Conservation (phyloP, 768 basidiomycete species). For the Termitomyces sp. region DNA sequence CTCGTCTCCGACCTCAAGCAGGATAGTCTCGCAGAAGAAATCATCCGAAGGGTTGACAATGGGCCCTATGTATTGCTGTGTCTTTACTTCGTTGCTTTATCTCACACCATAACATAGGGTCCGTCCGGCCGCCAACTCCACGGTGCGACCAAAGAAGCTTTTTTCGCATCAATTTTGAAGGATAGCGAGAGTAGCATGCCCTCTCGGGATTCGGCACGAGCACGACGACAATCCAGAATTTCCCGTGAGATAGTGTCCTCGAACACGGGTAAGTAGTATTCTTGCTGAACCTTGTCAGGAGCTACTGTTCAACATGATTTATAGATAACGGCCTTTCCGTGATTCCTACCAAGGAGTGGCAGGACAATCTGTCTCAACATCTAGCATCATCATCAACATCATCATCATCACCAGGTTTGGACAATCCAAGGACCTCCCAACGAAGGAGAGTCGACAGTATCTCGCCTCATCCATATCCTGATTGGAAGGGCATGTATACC, state of each 20-base stretch:
- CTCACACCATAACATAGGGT: constrained; percentile 36
- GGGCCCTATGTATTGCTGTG: constrained; percentile 64
- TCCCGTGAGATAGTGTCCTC: constrained; percentile 79
- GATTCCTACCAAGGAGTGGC: constrained; percentile 73
- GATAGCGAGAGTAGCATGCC: constrained; percentile 41
- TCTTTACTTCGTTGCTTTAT: background rate
- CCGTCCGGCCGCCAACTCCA: constrained; percentile 63
- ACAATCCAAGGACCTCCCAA: constrained; percentile 11
- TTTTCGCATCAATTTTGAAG: constrained; percentile 68
- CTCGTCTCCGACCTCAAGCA: constrained; percentile 59
- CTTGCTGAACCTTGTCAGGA: background rate
- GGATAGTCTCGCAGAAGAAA: constrained; percentile 74
- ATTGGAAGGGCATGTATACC: constrained; percentile 59
- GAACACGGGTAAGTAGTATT: constrained; percentile 38
- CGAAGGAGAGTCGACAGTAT: constrained; percentile 27
- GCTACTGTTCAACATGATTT: constrained; percentile 1
- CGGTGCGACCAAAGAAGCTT: constrained; percentile 70
- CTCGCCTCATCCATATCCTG: constrained; percentile 24
- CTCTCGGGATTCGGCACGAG: constrained; percentile 50
- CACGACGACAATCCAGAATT: constrained; percentile 68
- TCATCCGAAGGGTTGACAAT: constrained; percentile 68
- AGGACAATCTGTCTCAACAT: constrained; percentile 60
- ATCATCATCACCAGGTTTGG: constrained; percentile 20
- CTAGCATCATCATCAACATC: constrained; percentile 33
- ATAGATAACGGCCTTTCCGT: constrained; percentile 58